These are phyloP conservation scores for Apiospora pterosperma DNA, from an alignment of 2,329 filamentous ascomycete genomes.

Conservation along the genomic window DNA sequence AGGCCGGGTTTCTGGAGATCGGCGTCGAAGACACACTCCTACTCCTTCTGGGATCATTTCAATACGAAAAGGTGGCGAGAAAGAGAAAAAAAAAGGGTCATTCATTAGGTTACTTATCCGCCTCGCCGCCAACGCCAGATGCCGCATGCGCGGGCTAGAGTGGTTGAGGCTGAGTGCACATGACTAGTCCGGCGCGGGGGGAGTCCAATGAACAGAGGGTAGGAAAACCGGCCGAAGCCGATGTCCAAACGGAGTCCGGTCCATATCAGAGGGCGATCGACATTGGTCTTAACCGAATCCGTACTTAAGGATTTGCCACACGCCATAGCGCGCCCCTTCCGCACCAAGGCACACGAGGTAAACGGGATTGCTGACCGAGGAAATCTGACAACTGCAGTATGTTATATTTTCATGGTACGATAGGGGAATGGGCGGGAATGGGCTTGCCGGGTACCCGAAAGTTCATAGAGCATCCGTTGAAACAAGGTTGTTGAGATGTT, in stretches of 20 bases:
- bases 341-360: neutral
- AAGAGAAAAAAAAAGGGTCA: no score
- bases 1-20: neutral
- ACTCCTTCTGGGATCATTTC: neutral
- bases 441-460: neutral
- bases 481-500: neutral
- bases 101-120: no score
- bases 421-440: neutral
- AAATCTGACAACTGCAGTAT: neutral
- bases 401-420: neutral
- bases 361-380: neutral
- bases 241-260: neutral
- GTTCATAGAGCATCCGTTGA: neutral
- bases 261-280: neutral
- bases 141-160: neutral
- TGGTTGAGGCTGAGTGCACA: conserved; percentile 2
- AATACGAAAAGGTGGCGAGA: neutral
- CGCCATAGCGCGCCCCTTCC: neutral
- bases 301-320: neutral
- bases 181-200: neutral
- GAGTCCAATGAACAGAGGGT: neutral
- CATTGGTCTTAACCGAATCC: neutral
- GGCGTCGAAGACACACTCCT: neutral
- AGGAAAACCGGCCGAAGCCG: neutral
- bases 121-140: neutral